phyloP scores from a whole-genome alignment of 257 asterid species.

The Fraxinus pennsylvanica region DNA sequence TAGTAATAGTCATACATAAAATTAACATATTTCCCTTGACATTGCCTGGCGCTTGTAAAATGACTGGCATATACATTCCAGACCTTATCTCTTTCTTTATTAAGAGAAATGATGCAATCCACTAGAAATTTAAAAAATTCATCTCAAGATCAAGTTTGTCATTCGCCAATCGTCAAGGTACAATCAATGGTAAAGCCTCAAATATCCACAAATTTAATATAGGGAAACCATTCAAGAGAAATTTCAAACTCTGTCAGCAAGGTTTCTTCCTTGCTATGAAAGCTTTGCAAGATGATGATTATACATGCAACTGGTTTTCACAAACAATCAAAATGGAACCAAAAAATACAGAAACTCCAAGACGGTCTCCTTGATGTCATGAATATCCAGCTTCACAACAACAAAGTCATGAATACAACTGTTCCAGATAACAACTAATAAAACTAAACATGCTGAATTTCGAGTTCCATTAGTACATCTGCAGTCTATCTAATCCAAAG shows the following conservation, averaged over 20 bases:
- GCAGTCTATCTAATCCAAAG: neutral
- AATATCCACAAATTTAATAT: neutral
- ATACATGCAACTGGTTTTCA: neutral
- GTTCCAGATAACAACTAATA: neutral
- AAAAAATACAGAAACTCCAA: neutral
- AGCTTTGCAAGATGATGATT: neutral
- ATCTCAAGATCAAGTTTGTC: neutral
- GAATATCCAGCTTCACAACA: neutral
- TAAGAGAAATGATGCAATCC: neutral
- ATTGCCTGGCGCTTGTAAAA: neutral
- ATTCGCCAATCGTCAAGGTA: neutral
- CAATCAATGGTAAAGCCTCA: neutral
- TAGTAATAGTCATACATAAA: slow-evolving; percentile 4
- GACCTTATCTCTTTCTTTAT: neutral
- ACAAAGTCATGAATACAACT: neutral
- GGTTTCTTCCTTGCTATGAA: neutral
- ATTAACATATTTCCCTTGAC: slow-evolving; percentile 2
- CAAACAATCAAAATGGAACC: neutral
- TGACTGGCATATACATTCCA: neutral
- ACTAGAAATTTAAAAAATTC: neutral
- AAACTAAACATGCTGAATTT: neutral
- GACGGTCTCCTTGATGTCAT: neutral
- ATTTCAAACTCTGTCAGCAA: neutral
- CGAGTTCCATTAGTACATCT: neutral
- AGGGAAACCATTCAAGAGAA: neutral